A percentile compares a stretch with the other conserved stretches of the same genome.
phyloP scores from a whole-genome alignment of 495 filamentous ascomycete genomes.

The Penicillium coprophilum region DNA sequence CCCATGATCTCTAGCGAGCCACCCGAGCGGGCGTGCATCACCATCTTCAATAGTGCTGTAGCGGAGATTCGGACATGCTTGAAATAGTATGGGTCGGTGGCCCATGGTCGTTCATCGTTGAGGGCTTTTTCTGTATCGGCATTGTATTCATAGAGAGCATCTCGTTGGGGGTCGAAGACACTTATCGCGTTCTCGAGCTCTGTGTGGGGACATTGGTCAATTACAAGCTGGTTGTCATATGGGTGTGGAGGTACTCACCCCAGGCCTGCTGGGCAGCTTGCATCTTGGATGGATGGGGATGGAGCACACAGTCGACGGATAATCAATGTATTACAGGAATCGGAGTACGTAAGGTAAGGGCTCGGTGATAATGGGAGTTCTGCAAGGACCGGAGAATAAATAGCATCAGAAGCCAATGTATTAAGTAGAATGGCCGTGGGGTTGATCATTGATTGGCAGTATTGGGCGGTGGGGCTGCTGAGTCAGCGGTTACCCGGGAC shows the following conservation, averaged over 20 bases:
- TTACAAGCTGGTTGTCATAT: slow-evolving; percentile 1
- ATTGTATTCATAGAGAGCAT: slow-evolving; percentile 88
- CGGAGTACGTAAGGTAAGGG: slow-evolving; percentile 2
- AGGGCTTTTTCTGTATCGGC: slow-evolving; percentile 60
- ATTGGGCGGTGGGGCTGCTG: slow-evolving; percentile 28
- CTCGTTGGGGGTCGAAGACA: slow-evolving; percentile 79
- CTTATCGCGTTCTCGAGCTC: slow-evolving; percentile 87
- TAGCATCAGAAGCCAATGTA: slow-evolving; percentile 10
- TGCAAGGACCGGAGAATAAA: slow-evolving; percentile 19
- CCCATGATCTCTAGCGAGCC: slow-evolving; percentile 96
- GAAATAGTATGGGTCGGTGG: slow-evolving; percentile 82
- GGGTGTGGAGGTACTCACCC: slow-evolving; percentile 44
- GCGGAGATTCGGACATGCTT: slow-evolving; percentile 90
- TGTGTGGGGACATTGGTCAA: slow-evolving; percentile 38
- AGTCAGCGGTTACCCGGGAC: slow-evolving; percentile 41
- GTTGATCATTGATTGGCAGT: slow-evolving; percentile 23
- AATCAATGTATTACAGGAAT: not conserved
- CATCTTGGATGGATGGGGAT: slow-evolving; percentile 31
- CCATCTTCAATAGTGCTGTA: slow-evolving; percentile 96
- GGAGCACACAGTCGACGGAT: not conserved
- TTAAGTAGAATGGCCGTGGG: slow-evolving; percentile 18
- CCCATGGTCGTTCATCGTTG: slow-evolving; percentile 69
- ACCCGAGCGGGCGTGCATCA: slow-evolving; percentile 95
- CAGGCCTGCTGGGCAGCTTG: slow-evolving; percentile 60
- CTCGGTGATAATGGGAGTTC: slow-evolving; percentile 10